Evolutionary conservation across 345 rosid genomes (phyloP).

Genomic region (Raphanus sativus): DNA sequence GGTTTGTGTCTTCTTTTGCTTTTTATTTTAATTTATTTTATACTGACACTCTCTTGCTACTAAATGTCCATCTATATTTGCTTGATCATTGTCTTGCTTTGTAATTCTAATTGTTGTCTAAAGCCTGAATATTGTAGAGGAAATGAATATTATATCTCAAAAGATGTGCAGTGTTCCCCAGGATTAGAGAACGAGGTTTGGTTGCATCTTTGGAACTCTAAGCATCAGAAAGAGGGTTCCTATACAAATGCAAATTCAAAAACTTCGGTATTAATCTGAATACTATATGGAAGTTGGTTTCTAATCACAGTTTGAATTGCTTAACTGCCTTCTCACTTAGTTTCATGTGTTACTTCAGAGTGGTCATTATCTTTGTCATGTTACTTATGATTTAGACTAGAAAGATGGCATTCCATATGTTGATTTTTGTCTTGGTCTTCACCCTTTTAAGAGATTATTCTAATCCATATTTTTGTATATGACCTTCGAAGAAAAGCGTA

Average conservation of each 20-base stretch:
- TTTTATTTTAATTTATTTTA: background rate
- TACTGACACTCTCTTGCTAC: background rate
- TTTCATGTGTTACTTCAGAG: constrained; percentile 4
- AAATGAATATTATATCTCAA: background rate
- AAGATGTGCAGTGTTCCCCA: constrained; percentile 35
- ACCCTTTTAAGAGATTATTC: constrained; percentile 21
- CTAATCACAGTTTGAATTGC: background rate
- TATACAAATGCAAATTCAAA: constrained; percentile 34
- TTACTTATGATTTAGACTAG: constrained; percentile 22
- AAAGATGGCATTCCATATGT: constrained; percentile 30
- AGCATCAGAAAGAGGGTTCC: constrained; percentile 36
- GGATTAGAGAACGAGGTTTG: constrained; percentile 39
- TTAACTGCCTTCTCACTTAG: constrained; percentile 1
- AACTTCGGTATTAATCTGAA: constrained; percentile 29
- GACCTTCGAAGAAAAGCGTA: constrained; percentile 31
- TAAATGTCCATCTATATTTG: background rate
- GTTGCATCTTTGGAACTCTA: constrained; percentile 38
- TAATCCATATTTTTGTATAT: constrained; percentile 18
- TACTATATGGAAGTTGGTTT: background rate
- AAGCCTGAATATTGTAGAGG: background rate
- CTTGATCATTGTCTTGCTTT: constrained; percentile 19
- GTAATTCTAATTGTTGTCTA: constrained; percentile 1
- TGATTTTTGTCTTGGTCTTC: constrained; percentile 29
- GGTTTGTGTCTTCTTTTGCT: constrained; percentile 41
- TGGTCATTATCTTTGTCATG: background rate